Evolutionary conservation across 495 filamentous ascomycete species (phyloP), one percentile per base, ranked within the genome.

Genomic region (Saxispiralis lemnorum): DNA sequence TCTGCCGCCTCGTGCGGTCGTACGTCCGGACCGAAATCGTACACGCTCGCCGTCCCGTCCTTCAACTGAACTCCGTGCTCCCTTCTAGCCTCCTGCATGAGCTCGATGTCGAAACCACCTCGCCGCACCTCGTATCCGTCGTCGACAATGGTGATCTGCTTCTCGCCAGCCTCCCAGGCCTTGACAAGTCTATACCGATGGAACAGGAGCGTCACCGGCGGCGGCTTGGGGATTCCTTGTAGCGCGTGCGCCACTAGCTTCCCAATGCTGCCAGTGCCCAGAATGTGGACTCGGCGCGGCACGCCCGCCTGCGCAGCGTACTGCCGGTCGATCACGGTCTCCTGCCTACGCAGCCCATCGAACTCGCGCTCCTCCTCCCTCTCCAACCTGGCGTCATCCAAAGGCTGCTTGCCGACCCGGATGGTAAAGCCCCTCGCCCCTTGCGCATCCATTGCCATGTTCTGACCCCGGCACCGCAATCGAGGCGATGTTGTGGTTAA

Each of bases 191-290:
- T 51, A 33, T 48, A 58, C 48, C 63, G 54, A 45, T 71, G 69
- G 46, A 77, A 53, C 7, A 78, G 54, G 12, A 80, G 56, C 10
- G 74, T 75, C 17, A 77, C 60, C 0, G 73, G 71, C 18, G 74
- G 75, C n/a, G 67, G 72, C 45, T 71, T 65, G 19, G 65, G 61
- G 30, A 75, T 61, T 21, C 66, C 63, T 6, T 67, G 67, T 5
- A 80, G 55, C 6, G 71, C 65, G 50, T 79, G 74, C 10, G 74
- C 74, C 39, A 78, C 63, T 39, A 80, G 75, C 13, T 60, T 65
- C 11, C 73, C 75, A 18, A 75, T 55, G 53, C 67, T 75, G 35
- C 74, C 75, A 14, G 69, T 40, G 7, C 76, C 76, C 0, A 78
- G 50, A 38, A 80, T 66, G 46, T 80, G 68, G 39, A 80, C 75